Evolutionary conservation across 352 stramenopile species (phyloP), one percentile per base, ranked within the genome.

Genomic region (Peronospora belbahrii): DNA sequence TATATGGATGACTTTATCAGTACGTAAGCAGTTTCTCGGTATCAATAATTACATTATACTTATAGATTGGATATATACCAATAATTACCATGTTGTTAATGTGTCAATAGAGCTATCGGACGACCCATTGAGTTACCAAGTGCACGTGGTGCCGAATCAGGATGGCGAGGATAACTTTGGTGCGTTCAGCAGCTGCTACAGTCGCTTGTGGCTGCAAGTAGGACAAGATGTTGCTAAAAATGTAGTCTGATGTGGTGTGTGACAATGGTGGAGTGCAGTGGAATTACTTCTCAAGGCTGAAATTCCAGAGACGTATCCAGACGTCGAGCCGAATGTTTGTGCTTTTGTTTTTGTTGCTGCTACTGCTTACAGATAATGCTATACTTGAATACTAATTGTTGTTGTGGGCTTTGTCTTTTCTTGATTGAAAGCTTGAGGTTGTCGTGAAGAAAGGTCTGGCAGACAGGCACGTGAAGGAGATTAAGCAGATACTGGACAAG

Each of bases 1-100:
- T 94, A 94, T 61, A 92, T 89, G 74, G 75, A 94, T 59, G 82
- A 94, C 52, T 94, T 94, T 62, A 83, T 59, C 41, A 83, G 82
- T 94, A 62, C 38, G 75, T 74, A 8, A 25, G 10, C 8, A 10
- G 13, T 4, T 27, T 28, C 13, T 40, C 42, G n/a, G 33, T 52
- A 19, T 22, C 19, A 17, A 40, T 33, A 42, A 3, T 18, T 59
- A 17, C n/a, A 1, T n/a, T n/a, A n/a, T n/a, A n/a, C n/a, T n/a
- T 33, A 24, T 2, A 25, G 18, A 32, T 39, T 41, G 35, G 0
- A 13, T 20, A 18, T 31, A 18, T 20, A 11, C 6, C 13, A 19
- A 6, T 31, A 22, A 18, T 1, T 13, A 14, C 8, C 15, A 10
- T 31, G 10, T 44, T 32, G 13, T 27, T 42, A 22, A n/a, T 52